These are phyloP conservation scores for Lyophyllum decastes DNA, from an alignment of 768 basidiomycete species.

Conservation along the genomic window DNA sequence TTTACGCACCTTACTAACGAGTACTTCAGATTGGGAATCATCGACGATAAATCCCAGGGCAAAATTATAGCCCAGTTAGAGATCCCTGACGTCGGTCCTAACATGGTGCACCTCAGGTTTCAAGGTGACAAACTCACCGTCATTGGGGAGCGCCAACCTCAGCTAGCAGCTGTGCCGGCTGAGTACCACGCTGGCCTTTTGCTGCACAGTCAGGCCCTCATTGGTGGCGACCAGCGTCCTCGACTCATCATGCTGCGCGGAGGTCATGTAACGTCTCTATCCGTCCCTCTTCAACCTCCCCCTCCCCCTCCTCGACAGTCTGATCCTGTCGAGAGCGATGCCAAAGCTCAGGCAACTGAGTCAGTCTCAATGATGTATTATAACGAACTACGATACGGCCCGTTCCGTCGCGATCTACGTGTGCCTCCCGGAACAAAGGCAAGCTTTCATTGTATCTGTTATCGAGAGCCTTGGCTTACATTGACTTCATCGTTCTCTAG, in stretches of 20 bases:
- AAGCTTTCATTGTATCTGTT: conserved; percentile 5
- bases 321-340: background rate
- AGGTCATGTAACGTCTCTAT: conserved; percentile 5
- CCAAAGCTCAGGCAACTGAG: background rate
- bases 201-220: conserved; percentile 8
- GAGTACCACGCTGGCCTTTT: conserved; percentile 9
- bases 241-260: conserved; percentile 13
- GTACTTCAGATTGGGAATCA: conserved; percentile 39
- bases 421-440: conserved; percentile 42
- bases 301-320: background rate
- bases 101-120: conserved; percentile 35
- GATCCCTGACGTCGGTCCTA: conserved; percentile 43
- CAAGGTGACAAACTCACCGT: conserved; percentile 35
- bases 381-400: conserved; percentile 45
- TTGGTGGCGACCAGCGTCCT: conserved; percentile 1
- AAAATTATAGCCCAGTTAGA: conserved; percentile 41
- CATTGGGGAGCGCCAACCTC: conserved; percentile 31
- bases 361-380: conserved; percentile 9
- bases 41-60: conserved; percentile 37
- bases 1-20: background rate
- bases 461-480: background rate
- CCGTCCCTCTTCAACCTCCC: background rate
- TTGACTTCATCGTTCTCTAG: background rate
- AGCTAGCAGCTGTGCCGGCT: conserved; percentile 7
- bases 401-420: conserved; percentile 38